Evolutionary conservation across 306 rosid genomes (phyloP).

Genomic region (Acmispon strigosus): DNA sequence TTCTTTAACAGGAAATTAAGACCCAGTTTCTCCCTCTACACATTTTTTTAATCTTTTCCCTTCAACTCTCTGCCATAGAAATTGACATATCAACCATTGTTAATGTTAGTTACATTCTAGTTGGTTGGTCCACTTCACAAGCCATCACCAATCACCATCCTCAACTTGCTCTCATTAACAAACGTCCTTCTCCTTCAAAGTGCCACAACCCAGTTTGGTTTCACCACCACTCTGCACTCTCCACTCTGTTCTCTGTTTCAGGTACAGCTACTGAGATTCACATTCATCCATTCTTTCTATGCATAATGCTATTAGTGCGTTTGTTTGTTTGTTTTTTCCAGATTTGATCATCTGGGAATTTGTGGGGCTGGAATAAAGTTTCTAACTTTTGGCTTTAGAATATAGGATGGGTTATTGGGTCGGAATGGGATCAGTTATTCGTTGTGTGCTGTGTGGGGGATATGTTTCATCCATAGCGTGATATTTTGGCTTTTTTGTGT

Average conservation of each 20-base stretch:
- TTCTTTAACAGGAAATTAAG: background rate
- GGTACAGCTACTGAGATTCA: slow-evolving; percentile 14
- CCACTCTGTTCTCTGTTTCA: slow-evolving; percentile 11
- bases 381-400: background rate
- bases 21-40: background rate
- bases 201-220: background rate
- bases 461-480: background rate
- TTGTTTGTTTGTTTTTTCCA: no score
- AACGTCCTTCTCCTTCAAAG: background rate
- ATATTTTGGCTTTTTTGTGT: background rate
- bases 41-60: background rate
- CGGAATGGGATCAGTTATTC: slow-evolving; percentile 6
- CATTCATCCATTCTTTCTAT: background rate
- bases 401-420: background rate
- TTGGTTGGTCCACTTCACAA: background rate
- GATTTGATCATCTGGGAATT: background rate
- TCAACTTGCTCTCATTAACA: background rate
- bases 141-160: background rate
- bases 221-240: background rate
- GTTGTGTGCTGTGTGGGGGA: background rate
- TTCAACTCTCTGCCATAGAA: background rate
- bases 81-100: slow-evolving; percentile 13
- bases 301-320: background rate
- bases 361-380: slow-evolving; percentile 17
- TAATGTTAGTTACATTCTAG: slow-evolving; percentile 9